Evolutionary conservation across 805 yeast genomes (phyloP).

Genomic region (Saccharomycopsis capsularis): DNA sequence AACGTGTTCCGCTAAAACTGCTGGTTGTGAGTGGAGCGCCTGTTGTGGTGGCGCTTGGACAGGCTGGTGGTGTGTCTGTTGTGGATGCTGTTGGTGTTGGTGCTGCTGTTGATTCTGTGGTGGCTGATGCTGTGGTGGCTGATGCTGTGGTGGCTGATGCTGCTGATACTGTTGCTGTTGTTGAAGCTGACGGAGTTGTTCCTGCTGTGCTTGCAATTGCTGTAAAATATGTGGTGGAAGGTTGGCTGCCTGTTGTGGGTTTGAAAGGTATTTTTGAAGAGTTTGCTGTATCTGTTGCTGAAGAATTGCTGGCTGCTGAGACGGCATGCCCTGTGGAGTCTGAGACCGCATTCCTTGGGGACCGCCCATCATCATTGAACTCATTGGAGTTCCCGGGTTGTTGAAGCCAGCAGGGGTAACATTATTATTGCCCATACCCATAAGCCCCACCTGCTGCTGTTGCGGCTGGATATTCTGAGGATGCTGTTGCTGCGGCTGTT

Average conservation of each 20-base stretch:
- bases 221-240: constrained; percentile 19
- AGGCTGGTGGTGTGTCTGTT: constrained; percentile 28
- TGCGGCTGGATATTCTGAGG: background rate
- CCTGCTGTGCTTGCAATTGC: constrained; percentile 23
- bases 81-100: constrained; percentile 38
- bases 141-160: constrained; percentile 24
- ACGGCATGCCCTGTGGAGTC: background rate
- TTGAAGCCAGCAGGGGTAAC: background rate
- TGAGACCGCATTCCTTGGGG: background rate
- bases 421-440: background rate
- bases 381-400: background rate
- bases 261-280: constrained; percentile 23
- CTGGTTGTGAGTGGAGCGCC: constrained; percentile 29
- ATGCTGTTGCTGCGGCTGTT: background rate
- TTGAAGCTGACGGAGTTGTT: constrained; percentile 22
- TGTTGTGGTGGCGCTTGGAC: constrained; percentile 36
- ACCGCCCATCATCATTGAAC: background rate
- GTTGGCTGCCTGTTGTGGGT: constrained; percentile 25
- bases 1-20: constrained; percentile 22
- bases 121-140: constrained; percentile 28
- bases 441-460: background rate
- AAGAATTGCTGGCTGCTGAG: constrained; percentile 1
- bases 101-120: constrained; percentile 33
- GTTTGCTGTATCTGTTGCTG: constrained; percentile 18
- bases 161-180: constrained; percentile 24